Conservation (phyloP, 1,139 yeast species). For the Zygoascus meyerae region DNA sequence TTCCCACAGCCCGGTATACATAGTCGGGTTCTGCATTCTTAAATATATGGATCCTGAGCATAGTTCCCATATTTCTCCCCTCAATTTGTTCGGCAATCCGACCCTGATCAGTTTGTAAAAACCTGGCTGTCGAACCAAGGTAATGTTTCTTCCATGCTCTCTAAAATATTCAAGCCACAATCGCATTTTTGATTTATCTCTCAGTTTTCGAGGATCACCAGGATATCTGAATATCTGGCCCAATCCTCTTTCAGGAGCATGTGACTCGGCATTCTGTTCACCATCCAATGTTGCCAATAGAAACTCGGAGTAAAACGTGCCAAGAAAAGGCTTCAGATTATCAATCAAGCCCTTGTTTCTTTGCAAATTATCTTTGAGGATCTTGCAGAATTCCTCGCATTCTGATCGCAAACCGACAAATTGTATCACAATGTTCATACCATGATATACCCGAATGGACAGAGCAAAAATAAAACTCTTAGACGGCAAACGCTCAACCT, state of each 20-base stretch:
- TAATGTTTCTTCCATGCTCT: conserved; percentile 77
- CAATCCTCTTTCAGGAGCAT: conserved; percentile 67
- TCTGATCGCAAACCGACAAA: conserved; percentile 74
- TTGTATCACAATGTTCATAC: conserved; percentile 57
- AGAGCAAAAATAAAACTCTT: conserved; percentile 75
- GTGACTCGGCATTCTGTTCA: conserved; percentile 27
- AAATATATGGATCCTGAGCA: conserved; percentile 80
- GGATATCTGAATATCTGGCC: conserved; percentile 84
- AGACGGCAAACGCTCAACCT: conserved; percentile 80
- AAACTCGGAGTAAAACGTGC: conserved; percentile 80
- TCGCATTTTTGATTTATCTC: conserved; percentile 82
- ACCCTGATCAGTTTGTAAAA: conserved; percentile 80
- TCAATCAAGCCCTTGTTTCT: conserved; percentile 60
- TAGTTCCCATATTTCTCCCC: conserved; percentile 97
- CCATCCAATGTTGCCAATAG: conserved; percentile 40
- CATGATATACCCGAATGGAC: conserved; percentile 63
- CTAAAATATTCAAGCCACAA: conserved; percentile 90
- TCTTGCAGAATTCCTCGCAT: conserved; percentile 73
- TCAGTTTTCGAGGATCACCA: conserved; percentile 70
- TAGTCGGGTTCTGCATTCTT: conserved; percentile 56
- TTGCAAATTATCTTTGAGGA: conserved; percentile 55
- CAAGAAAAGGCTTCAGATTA: conserved; percentile 58
- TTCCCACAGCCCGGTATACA: conserved; percentile 52
- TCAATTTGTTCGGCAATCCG: conserved; percentile 82
- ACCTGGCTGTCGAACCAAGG: conserved; percentile 65